Evolutionary conservation across 345 rosid species (phyloP), one percentile per base, ranked within the genome.

Genomic region (Hirschfeldia incana): DNA sequence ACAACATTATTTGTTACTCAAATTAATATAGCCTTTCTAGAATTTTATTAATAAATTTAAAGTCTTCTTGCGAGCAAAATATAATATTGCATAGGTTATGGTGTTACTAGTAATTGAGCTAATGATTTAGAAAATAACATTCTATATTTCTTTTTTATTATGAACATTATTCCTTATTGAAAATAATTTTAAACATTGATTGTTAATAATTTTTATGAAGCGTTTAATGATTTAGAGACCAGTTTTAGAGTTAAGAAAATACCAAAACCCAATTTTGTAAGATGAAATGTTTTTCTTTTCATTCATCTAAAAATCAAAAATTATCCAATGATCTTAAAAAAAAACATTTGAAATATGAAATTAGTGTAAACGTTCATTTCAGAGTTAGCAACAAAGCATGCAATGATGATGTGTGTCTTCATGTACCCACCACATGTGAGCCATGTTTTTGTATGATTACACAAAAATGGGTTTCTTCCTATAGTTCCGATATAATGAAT

Each of bases 371-470:
- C 42, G 46, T 17, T 78, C 0, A 65, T 78, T 71, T 39, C 13
- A 42, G 60, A 57, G 72, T 72, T 65, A 36, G 73, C 53, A 72
- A 65, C 72, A 66, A 78, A 72, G 67, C 61, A 16, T 12, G 39
- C 64, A 69, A 64, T 63, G 62, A 67, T 69, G 44, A 53, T 64
- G 53, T 61, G 71, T 75, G 68, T 80, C 70, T 57, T 69, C 72
- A 57, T 73, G 69, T 78, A 78, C 42, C 83, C 79, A 80, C 75
- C 75, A 65, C 73, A 75, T 80, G 80, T 80, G 68, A 70, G 72
- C 63, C 62, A 70, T 65, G 79, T 79, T 65, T 64, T 70, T 26
- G 68, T 58, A 69, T 64, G 73, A 69, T 80, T 70, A 58, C 76
- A 64, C 26, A 65, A 57, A 33, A 8, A 21, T 70, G 72, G 39